Base-by-base conservation (phyloP, 768 basidiomycete genomes). In the Rhizopogon sp. region DNA sequence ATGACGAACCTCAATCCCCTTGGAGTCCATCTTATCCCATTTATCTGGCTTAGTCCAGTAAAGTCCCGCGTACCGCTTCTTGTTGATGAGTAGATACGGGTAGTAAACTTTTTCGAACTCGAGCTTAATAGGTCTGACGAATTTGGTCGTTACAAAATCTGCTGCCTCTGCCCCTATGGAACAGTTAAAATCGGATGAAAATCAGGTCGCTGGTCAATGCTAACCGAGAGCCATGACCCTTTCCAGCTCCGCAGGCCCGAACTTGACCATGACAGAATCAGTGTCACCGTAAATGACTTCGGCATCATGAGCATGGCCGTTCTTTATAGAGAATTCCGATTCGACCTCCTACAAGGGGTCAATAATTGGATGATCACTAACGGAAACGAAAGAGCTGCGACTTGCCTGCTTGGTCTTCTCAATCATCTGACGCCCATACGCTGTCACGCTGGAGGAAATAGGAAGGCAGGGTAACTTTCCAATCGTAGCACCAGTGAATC, bases 61-160 rank as follows among this genome's bases (percentile, higher is more conserved):
- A 55, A 98, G 73, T 6, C 97, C 97, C 2, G 97, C 97, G 70
- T 99, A 99, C 43, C 97, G 86, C 73, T 99, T 99, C 74, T 99
- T 99, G 79, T 78, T 98, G 72, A 99, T 99, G 47, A 99, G 85
- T 52, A 99, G 72, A 70, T 98, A 99, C 5, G 97, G 97, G 69
- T 90, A 98, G 72, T 99, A 99, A 5, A 98, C 95, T 69, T 99
- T 98, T 68, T 99, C 97, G 72, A 99, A 99, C 71, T 99, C 96
- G 28, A 99, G 84, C 70, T 98, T 98, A 76, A 98, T 98, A 0
- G 96, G 97, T 64, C 88, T 87, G 63, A 94, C 75, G 68, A 99
- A 99, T 69, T 93, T 92, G 41, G 79, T 68, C 0, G 97, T 94
- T 16, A 99, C 96, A 14, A 91, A 79, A 14, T 90, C 84, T 1